phyloP scores from a whole-genome alignment of 768 basidiomycete genomes.

The Pisolithus marmoratus region DNA sequence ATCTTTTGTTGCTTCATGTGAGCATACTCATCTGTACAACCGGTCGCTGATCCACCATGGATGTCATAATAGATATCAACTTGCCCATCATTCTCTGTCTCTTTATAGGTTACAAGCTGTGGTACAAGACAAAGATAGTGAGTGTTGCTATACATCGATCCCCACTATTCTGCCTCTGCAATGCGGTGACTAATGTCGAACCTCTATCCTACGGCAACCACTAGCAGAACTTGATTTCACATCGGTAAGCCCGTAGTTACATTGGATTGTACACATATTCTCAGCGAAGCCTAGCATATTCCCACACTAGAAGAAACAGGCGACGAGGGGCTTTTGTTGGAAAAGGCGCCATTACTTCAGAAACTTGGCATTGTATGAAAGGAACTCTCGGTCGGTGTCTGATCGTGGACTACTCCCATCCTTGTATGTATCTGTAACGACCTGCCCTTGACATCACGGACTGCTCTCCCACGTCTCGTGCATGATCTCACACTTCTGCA shows the following conservation, averaged over 20 bases:
- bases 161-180: neutral
- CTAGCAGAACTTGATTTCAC: slow-evolving; percentile 62
- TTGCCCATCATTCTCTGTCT: slow-evolving; percentile 37
- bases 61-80: slow-evolving; percentile 31
- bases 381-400: too few relatives aligned
- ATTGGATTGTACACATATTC: neutral
- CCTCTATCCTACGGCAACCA: slow-evolving; percentile 4
- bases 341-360: slow-evolving; percentile 1
- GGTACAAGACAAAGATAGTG: slow-evolving; percentile 17
- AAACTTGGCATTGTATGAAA: neutral
- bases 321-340: slow-evolving; percentile 12
- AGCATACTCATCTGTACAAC: neutral
- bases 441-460: too few relatives aligned
- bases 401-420: too few relatives aligned
- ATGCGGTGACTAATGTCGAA: neutral
- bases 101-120: slow-evolving; percentile 40
- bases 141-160: neutral
- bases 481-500: too few relatives aligned
- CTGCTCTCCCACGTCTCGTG: too few relatives aligned
- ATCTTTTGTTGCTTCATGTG: slow-evolving; percentile 42
- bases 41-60: neutral
- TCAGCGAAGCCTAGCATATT: slow-evolving; percentile 42
- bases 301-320: slow-evolving; percentile 70
- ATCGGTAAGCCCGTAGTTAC: slow-evolving; percentile 37
- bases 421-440: too few relatives aligned